Conservation (phyloP, 2,329 filamentous ascomycete species). For the Aphanocladium album region DNA sequence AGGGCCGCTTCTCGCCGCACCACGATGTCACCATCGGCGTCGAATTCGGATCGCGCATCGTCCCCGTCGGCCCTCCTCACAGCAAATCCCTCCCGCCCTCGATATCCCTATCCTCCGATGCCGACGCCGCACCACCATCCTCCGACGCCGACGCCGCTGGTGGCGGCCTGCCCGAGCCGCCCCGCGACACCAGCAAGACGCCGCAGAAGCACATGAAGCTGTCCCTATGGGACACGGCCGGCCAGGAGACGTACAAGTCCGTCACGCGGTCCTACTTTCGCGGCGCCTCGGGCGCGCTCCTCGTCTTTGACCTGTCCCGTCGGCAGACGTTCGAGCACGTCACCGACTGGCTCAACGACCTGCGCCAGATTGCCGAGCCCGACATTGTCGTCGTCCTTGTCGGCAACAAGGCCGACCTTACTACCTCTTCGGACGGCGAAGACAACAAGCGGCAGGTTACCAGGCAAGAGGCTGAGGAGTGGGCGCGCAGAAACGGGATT, state of each 20-base stretch:
- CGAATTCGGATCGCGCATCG: conserved; percentile 90
- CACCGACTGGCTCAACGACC: conserved; percentile 88
- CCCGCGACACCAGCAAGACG: conserved; percentile 31
- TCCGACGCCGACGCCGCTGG: not conserved
- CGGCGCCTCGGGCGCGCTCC: conserved; percentile 63
- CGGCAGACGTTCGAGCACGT: conserved; percentile 81
- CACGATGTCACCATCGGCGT: conserved; percentile 98
- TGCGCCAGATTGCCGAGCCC: conserved; percentile 90
- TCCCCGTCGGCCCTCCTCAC: conserved; percentile 82
- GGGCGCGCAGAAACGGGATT: conserved; percentile 80
- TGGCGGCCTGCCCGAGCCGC: conserved; percentile 50
- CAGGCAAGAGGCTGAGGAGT: conserved; percentile 77
- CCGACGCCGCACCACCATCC: conserved; percentile 11
- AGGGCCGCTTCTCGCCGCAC: conserved; percentile 88
- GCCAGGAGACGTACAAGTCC: conserved; percentile 95
- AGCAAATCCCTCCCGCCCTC: conserved; percentile 37
- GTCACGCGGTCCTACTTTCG: conserved; percentile 94
- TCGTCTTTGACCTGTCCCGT: conserved; percentile 93
- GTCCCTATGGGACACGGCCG: conserved; percentile 91
- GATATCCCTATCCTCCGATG: conserved; percentile 16
- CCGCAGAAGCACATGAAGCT: conserved; percentile 83
- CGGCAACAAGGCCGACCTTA: conserved; percentile 89
- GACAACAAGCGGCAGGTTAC: conserved; percentile 74
- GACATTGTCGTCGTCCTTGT: conserved; percentile 93
- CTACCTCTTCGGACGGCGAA: conserved; percentile 31